Conservation (phyloP, 768 basidiomycete species). For the Gymnopilus dilepis region DNA sequence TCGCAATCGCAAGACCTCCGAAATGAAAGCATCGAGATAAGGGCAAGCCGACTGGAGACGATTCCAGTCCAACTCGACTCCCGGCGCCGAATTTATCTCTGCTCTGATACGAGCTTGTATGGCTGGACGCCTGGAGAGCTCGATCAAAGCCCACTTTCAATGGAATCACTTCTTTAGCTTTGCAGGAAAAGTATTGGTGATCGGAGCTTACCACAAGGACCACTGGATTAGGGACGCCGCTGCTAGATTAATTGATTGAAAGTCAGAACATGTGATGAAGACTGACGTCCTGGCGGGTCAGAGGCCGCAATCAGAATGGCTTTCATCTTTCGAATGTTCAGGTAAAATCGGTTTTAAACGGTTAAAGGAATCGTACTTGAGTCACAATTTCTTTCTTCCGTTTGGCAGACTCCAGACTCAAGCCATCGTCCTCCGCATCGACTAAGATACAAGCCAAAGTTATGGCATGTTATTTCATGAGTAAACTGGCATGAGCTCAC, state of each 20-base stretch:
- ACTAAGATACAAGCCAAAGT: no score
- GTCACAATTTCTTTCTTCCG: conserved; percentile 9
- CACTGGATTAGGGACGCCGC: not conserved
- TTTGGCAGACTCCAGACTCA: not conserved
- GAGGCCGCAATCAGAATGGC: conserved; percentile 23
- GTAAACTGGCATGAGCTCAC: not conserved
- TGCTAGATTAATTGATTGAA: not conserved
- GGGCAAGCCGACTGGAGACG: conserved; percentile 39
- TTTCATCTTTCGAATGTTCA: conserved; percentile 24
- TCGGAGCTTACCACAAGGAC: conserved; percentile 10
- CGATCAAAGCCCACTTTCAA: conserved; percentile 30
- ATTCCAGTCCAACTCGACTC: conserved; percentile 43
- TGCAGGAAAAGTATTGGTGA: not conserved
- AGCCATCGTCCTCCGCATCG: not conserved
- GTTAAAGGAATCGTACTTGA: not conserved
- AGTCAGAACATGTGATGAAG: not conserved
- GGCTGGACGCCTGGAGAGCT: conserved; percentile 25
- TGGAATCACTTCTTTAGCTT: not conserved
- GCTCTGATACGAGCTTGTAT: conserved; percentile 24
- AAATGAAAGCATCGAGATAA: conserved; percentile 47
- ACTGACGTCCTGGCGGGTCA: conserved; percentile 24
- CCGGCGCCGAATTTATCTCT: conserved; percentile 20
- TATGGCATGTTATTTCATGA: not conserved
- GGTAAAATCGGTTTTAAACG: no score
- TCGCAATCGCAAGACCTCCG: conserved; percentile 44